Base-by-base conservation (phyloP, 2,329 filamentous ascomycete genomes). In the Macrophomina tecta region DNA sequence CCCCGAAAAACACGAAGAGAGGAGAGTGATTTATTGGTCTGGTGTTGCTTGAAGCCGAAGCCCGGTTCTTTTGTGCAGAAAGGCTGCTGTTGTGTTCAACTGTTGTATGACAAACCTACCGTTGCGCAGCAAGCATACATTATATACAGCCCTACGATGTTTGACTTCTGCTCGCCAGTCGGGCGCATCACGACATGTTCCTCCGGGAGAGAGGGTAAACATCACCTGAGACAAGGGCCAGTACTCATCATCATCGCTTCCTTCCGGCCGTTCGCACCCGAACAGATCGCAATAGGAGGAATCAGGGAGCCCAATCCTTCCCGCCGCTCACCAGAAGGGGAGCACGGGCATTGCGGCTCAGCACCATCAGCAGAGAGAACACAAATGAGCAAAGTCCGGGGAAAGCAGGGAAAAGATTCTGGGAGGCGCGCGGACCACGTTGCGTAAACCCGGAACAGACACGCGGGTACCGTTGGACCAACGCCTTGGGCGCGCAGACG, bases 51-150 rank as follows among this genome's bases (percentile, higher is more conserved):
- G 42, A 48, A 62, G 42, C 28, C 58, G 46, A 45, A 62, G 40
- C 16, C 36, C 42, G 42, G 42, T 45, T 14, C 5, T 45, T 38
- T 7, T 3, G 36, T 38, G 36, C 6, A 38, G 7, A 45, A 23
- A 23, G 23, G 23, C 23, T 23, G 42, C 42, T 45, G 56, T 23
- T 46, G 30, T 46, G 56, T 34, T 58, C 36, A 45, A 16, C 53
- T 61, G 56, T 34, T 61, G 56, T 48, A 30, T 65, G 63, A 65
- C 58, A 52, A 51, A 58, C 42, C 63, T 30, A 58, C 63, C 63
- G 28, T 51, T 52, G 52, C 36, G 63, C 63, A 61, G 56, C 40
- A 58, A 23, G 52, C 30, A n/a, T n/a, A 14, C 18, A 58, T n/a
- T 55, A 65, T 65, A 65, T 65, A 65, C 40, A 48, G 42, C 56